phyloP scores from a whole-genome alignment of 1,284 basidiomycete species.

The Trichosporon inkin region DNA sequence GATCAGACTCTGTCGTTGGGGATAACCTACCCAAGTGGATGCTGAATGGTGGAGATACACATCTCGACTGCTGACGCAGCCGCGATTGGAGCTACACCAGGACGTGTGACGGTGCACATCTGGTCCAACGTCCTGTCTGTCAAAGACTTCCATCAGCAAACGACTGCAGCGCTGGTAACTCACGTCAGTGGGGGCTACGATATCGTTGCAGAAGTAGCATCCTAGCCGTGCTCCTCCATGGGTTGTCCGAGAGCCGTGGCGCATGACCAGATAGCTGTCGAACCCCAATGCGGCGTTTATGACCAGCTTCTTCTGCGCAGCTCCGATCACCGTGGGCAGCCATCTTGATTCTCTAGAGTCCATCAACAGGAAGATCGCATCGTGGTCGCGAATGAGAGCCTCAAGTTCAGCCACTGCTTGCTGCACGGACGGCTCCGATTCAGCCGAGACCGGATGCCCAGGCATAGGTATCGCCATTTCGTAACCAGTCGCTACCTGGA shows the following conservation, averaged over 20 bases:
- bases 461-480: slow-evolving; percentile 91
- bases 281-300: slow-evolving; percentile 95
- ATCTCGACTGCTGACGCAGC: slow-evolving; percentile 88
- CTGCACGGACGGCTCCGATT: slow-evolving; percentile 55
- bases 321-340: slow-evolving; percentile 85
- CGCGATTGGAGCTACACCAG: slow-evolving; percentile 88
- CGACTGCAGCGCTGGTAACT: slow-evolving; percentile 39
- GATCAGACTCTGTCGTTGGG: background rate
- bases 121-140: slow-evolving; percentile 94
- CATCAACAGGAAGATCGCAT: slow-evolving; percentile 92
- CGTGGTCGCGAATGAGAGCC: slow-evolving; percentile 72
- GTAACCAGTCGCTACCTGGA: slow-evolving; percentile 70
- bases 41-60: slow-evolving; percentile 81
- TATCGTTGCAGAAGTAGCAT: slow-evolving; percentile 98
- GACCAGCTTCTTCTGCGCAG: slow-evolving; percentile 82
- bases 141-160: slow-evolving; percentile 61
- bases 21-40: slow-evolving; percentile 69
- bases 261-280: slow-evolving; percentile 94
- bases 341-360: slow-evolving; percentile 94
- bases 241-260: slow-evolving; percentile 55
- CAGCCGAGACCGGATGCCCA: slow-evolving; percentile 74
- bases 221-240: slow-evolving; percentile 56
- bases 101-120: slow-evolving; percentile 99
- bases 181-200: slow-evolving; percentile 92
- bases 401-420: slow-evolving; percentile 66